Base-by-base conservation (phyloP, 345 rosid species). In the Combretum micranthum region DNA sequence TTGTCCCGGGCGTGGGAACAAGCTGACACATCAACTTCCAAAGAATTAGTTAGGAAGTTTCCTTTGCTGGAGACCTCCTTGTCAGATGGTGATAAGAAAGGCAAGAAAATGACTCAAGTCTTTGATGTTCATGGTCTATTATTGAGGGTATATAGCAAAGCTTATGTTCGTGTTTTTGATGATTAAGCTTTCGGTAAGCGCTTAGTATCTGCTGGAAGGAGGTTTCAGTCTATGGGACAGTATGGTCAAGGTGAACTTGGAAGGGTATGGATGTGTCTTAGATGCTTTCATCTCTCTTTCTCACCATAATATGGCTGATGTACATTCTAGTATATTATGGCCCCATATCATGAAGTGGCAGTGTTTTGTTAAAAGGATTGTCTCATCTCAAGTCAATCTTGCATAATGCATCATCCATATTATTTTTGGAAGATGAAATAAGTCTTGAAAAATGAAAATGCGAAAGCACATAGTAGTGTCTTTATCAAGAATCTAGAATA, bases 141-240 rank as follows among this genome's bases (percentile, higher is more conserved):
- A 44, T 69, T 63, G 43, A 56, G 67, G 54, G 15, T 55, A 54
- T 61, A 15, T 61, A 45, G 62, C 63, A 61, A 68, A 57, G 69
- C 70, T 70, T 51, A 55, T 61, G 47, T 53, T 51, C 42, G 44
- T 72, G 57, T 52, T 42, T 74, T 61, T 65, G 66, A 54, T 70
- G 66, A 56, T 75, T 74, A 74, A 88, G 98, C 95, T 63, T 65
- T 88, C 54, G 98, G 98, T 48, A 84, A 67, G 71, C 96, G 98
- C 58, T 68, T 92, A 61, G 15, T 81, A 58, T 69, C 93, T 62
- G 78, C 93, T 43, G 98, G 98, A 51, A 86, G 79, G 75, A 86
- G 93, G 75, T 92, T 88, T 68, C 84, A 79, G 43, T 73, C 90
- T 48, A 88, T 88, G 92, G 98, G 98, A 67, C 96, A 79, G 74